Evolutionary conservation across 225 moss, liverwort and hornwort genomes (phyloP), one percentile per base, ranked within the genome.

Genomic region (Climacium dendroides): DNA sequence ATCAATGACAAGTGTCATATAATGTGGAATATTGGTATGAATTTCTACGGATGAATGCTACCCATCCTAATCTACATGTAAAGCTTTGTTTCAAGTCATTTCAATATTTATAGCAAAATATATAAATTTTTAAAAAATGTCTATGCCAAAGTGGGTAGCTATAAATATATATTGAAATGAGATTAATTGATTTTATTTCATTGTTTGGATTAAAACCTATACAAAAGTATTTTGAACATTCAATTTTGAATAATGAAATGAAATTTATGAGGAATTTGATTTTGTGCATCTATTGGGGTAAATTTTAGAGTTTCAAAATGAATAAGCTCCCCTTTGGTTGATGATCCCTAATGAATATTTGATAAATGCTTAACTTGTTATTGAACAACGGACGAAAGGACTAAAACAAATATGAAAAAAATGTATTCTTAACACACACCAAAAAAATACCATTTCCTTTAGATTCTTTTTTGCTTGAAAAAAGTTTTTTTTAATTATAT

Each of bases 1-100:
- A 43, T 43, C 43, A 71, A 71, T 71, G 71, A 28, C 43, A 71
- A 39, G 43, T 71, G 10, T 71, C 71, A 45, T 5, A 28, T 20
- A 11, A 66, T n/a, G 6, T n/a, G 1, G 1, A 66, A n/a, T n/a
- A 20, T 20, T 66, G 0, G 3, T 11, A n/a, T n/a, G 19, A 20
- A 11, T 2, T 35, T 65, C 19, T 19, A 19, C 3, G 1, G 11
- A n/a, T 65, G 35, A 11, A 11, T 19, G 19, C 11, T n/a, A 20
- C n/a, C 6, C 20, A 66, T 37, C 3, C 4, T 69, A 39, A 23
- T 24, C 7, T 39, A 24, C 4, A 39, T 24, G 22, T 2, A 1
- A 67, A 11, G 13, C 34, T 67, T 7, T 39, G 5, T 41, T 70
- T 70, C 1, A 3, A 8, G 41, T 25, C 14, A 15, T 39, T 39